Conservation (phyloP, 106 monocot species). For the Amphibolis antarctica region DNA sequence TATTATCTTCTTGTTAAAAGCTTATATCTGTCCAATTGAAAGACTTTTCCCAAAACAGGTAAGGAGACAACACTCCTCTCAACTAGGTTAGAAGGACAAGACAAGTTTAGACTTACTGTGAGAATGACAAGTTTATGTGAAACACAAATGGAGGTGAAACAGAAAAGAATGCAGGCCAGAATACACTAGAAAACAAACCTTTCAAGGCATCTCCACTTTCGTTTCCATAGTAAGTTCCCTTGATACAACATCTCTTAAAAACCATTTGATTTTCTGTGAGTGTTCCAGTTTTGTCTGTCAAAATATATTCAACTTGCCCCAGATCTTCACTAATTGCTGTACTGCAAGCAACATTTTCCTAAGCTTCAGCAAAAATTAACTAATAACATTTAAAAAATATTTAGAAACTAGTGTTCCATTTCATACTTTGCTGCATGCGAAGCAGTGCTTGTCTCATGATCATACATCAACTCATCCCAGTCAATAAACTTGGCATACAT, state of each 20-base stretch:
- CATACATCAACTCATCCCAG: conserved; percentile 99
- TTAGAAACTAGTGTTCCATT: not conserved
- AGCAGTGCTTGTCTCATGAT: conserved; percentile 56
- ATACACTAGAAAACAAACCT: conserved; percentile 42
- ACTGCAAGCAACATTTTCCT: conserved; percentile 32
- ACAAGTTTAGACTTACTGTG: too few relatives aligned
- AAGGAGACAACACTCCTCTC: too few relatives aligned
- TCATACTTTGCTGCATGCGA: conserved; percentile 83
- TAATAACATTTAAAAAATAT: not conserved
- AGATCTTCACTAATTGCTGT: conserved; percentile 97
- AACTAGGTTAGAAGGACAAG: too few relatives aligned
- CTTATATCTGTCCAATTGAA: too few relatives aligned
- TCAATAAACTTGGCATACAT: conserved; percentile 97
- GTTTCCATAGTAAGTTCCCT: conserved; percentile 74
- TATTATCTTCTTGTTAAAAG: too few relatives aligned
- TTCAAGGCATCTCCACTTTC: conserved; percentile 84
- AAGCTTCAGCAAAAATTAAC: not conserved
- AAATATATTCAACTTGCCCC: conserved; percentile 92
- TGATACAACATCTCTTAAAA: conserved; percentile 87
- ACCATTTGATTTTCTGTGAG: conserved; percentile 94
- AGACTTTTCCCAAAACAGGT: too few relatives aligned
- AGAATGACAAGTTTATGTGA: not conserved
- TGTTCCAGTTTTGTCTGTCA: conserved; percentile 97
- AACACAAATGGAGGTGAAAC: not conserved
- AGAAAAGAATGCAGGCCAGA: not conserved